Evolutionary conservation across 2,329 filamentous ascomycete species (phyloP), one percentile per base, ranked within the genome.

Genomic region (Orbilia brochopaga): DNA sequence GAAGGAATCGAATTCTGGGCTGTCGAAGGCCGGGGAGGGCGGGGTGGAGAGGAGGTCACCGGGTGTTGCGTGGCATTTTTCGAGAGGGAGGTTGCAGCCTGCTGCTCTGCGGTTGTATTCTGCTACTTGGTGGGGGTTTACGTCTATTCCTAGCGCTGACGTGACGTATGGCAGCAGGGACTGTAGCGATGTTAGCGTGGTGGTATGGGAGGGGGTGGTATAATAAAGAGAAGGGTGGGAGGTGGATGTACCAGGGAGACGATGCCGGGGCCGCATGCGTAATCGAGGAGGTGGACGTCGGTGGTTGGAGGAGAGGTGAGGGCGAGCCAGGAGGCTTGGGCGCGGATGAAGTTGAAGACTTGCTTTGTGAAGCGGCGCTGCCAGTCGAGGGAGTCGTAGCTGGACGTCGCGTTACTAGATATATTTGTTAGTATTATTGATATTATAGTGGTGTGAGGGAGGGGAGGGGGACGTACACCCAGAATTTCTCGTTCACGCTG

Each of bases 341-440:
- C 10, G 52, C 48, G 60, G 51, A 72, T 65, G 37, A 72, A 72
- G 44, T 48, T n/a, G 5, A 17, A 55, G 42, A 61, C 40, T 35
- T 65, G 52, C 27, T 30, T 19, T 8, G 67, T 72, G 15, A 72
- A 35, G 23, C 54, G 51, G n/a, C 53, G 65, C 32, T 72, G 67
- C 67, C 67, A 72, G 42, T 65, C 60, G 55, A 65, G 60, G 32
- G 67, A 64, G 60, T 72, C 67, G 51, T 72, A 72, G n/a, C 55
- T 32, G 3, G 67, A 72, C 3, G 54, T 72, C 50, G 67, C 67
- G 7, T 60, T 55, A 24, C 66, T 69, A 17, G 35, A 35, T 19
- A 44, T 42, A 24, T 54, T 21, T 35, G 8, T 53, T 67, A 54
- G 23, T 40, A 44, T 40, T 24, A 23, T 21, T 51, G 37, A 15